Evolutionary conservation across 208 protist species (phyloP).

Genomic region (Naegleria lovaniensis): DNA sequence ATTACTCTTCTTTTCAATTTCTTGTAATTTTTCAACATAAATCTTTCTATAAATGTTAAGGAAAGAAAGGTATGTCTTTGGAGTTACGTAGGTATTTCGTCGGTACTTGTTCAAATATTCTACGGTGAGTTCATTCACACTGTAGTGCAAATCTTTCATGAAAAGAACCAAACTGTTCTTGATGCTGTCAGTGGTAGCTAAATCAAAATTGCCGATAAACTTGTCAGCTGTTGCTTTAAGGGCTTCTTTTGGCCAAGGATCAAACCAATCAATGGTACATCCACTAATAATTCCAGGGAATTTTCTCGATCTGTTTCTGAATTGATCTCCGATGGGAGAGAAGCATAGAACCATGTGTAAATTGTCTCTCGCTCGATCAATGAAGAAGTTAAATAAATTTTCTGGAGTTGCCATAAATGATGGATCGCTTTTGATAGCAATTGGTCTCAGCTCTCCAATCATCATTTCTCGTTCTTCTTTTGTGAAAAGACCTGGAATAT

Average conservation of each 20-base stretch:
- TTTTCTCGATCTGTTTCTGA: conserved; percentile 48
- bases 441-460: conserved; percentile 34
- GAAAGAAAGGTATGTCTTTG: conserved; percentile 77
- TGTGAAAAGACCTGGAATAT: conserved; percentile 63
- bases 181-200: conserved; percentile 31
- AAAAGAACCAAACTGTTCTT: conserved; percentile 41
- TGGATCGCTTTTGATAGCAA: conserved; percentile 43
- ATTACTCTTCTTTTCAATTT: conserved; percentile 48
- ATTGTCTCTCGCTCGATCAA: conserved; percentile 59
- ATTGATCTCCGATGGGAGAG: conserved; percentile 67
- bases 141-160: conserved; percentile 59
- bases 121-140: conserved; percentile 43
- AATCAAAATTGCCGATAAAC: conserved; percentile 32
- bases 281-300: conserved; percentile 72
- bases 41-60: conserved; percentile 55
- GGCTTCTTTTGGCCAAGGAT: conserved; percentile 62
- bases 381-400: conserved; percentile 67
- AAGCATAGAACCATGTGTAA: conserved; percentile 73
- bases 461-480: conserved; percentile 66
- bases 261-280: conserved; percentile 78
- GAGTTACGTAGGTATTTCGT: conserved; percentile 63
- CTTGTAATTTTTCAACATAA: conserved; percentile 54
- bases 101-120: conserved; percentile 64
- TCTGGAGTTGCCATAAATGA: conserved; percentile 54
- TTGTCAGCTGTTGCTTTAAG: conserved; percentile 52